Base-by-base conservation (phyloP, 2,329 filamentous ascomycete genomes). In the Calonectria montana region DNA sequence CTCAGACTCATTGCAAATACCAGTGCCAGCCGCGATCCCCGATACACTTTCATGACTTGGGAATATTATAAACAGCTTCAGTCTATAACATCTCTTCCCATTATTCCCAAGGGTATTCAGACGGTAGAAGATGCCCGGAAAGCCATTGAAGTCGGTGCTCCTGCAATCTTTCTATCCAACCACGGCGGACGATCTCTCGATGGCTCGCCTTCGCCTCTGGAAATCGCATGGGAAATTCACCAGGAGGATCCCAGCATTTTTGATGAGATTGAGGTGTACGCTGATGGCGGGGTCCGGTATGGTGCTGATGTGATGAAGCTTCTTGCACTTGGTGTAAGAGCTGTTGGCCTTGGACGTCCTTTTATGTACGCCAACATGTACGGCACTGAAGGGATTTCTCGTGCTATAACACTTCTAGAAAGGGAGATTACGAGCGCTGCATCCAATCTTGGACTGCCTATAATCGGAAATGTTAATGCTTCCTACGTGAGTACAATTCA, bases 331-430 rank as follows among this genome's bases (percentile, higher is more conserved):
- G 85, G 85, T 8, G 85, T 85, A 63, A 83, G 81, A 75, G 84
- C 83, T 10, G 84, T 86, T 12, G 83, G 88, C 13, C 72, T 90
- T 1, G 88, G 88, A 15, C 80, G 88, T 0, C 84, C 87, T 10
- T 85, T 87, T 72, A 88, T 89, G 87, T 90, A 84, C 76, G 81
- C 86, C 71, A 90, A 89, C 79, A 78, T 88, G 53, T 90, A 84
- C 70, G 88, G 88, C 4, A 78, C 82, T 47, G 83, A 85, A 7
- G 88, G 88, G 41, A 86, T 90, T 2, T 79, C 83, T 76, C 84
- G 83, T 78, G 84, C 80, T 23, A 80, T 85, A 45, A 43, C 79
- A 6, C 82, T 90, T 15, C 80, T 90, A 73, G 88, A 87, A 82
- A 82, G 84, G 67, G 88, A 90, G 82, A 80, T 90, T 65, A 78